phyloP scores from a whole-genome alignment of 108 stramenopile species.

The Skeletonema costatum region DNA sequence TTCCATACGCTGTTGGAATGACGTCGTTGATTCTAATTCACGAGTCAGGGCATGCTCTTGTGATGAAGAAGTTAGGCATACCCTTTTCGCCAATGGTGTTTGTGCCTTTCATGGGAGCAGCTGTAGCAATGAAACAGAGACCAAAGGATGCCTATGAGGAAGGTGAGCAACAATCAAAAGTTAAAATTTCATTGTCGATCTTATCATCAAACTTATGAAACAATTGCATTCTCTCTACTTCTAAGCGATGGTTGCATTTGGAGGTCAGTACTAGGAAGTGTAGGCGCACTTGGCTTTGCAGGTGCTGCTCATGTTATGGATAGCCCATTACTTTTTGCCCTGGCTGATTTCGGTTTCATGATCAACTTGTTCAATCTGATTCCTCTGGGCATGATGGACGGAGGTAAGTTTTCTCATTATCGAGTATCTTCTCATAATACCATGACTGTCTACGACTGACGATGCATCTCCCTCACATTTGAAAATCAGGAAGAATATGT shows the following conservation, averaged over 20 bases:
- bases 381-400: constrained; percentile 91
- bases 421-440: too few species aligned
- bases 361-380: constrained; percentile 95
- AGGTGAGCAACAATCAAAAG: too few species aligned
- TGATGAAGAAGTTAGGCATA: constrained; percentile 76
- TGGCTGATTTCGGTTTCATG: constrained; percentile 96
- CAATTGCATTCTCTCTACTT: too few species aligned
- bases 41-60: constrained; percentile 86
- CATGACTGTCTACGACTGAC: too few species aligned
- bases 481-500: constrained; percentile 78
- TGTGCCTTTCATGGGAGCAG: constrained; percentile 94
- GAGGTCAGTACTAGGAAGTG: constrained; percentile 86
- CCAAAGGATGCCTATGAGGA: constrained; percentile 90
- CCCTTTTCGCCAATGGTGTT: constrained; percentile 93
- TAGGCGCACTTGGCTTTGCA: constrained; percentile 78
- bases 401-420: constrained; percentile 38
- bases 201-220: too few species aligned
- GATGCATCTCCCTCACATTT: not conserved
- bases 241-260: constrained; percentile 85
- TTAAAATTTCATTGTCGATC: too few species aligned
- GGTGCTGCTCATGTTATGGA: constrained; percentile 72
- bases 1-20: constrained; percentile 92
- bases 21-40: constrained; percentile 88
- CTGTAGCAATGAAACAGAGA: constrained; percentile 78
- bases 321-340: constrained; percentile 84